A percentile compares a stretch with the other conserved stretches of the same genome.
Conservation (phyloP, 805 yeast species). For the Saturnispora gosingensis region DNA sequence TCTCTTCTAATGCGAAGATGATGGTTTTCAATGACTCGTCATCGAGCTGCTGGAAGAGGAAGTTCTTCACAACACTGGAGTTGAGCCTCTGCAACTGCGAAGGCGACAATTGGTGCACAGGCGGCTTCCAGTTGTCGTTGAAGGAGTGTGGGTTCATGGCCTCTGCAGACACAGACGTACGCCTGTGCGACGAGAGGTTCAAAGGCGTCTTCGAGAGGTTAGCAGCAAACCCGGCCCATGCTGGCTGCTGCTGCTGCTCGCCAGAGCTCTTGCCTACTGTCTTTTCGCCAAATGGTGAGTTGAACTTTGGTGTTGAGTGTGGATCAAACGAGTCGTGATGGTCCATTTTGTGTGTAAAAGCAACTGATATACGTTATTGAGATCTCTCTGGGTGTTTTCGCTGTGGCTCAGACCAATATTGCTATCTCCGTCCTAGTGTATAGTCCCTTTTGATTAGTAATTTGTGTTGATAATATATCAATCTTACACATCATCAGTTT, state of each 20-base stretch:
- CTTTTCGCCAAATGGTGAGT: constrained; percentile 4
- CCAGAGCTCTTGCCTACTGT: background rate
- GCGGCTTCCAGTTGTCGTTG: constrained; percentile 64
- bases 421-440: background rate
- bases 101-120: constrained; percentile 50
- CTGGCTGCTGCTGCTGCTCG: background rate
- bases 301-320: background rate
- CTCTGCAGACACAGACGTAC: constrained; percentile 88
- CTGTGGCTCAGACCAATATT: background rate
- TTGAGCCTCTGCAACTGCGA: constrained; percentile 63
- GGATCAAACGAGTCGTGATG: constrained; percentile 7
- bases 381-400: background rate
- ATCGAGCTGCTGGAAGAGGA: constrained; percentile 77
- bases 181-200: constrained; percentile 20
- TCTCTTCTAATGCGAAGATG: constrained; percentile 75
- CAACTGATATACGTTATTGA: background rate
- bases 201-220: background rate
- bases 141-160: constrained; percentile 69
- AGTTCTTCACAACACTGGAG: constrained; percentile 67
- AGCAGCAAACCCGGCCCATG: constrained; percentile 8
- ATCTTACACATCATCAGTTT: background rate
- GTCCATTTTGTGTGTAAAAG: background rate
- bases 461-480: background rate
- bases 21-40: constrained; percentile 68
- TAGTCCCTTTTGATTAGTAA: background rate